phyloP scores from a whole-genome alignment of 2,329 filamentous ascomycete species.

The Colletotrichum lini region DNA sequence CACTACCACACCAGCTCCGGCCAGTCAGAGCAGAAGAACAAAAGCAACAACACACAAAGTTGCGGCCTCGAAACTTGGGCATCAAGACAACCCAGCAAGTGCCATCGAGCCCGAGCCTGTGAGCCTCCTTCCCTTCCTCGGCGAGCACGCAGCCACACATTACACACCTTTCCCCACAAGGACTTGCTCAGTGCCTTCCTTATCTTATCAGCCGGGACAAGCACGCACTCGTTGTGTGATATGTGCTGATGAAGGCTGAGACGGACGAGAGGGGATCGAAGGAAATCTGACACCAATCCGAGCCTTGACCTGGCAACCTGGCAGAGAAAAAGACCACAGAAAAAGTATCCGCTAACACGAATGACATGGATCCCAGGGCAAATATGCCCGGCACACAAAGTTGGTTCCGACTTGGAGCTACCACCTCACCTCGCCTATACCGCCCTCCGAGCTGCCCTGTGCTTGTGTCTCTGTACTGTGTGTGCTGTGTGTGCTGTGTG shows the following conservation, averaged over 20 bases:
- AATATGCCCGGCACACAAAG: slow-evolving; percentile 37
- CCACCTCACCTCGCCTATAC: slow-evolving; percentile 1
- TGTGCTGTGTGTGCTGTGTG: background rate
- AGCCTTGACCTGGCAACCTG: slow-evolving; percentile 14
- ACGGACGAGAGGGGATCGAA: slow-evolving; percentile 7
- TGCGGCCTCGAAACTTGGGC: slow-evolving; percentile 18
- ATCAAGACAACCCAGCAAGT: slow-evolving; percentile 11
- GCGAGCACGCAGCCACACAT: slow-evolving; percentile 1
- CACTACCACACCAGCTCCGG: background rate
- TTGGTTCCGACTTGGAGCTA: slow-evolving; percentile 17
- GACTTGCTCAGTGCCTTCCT: background rate
- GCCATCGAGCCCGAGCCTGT: background rate
- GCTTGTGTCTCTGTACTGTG: background rate
- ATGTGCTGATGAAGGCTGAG: background rate
- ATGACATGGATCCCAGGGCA: slow-evolving; percentile 41
- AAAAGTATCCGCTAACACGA: slow-evolving; percentile 37
- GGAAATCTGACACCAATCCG: slow-evolving; percentile 34
- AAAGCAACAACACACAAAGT: slow-evolving; percentile 5
- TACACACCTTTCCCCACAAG: background rate
- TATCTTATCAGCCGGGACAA: slow-evolving; percentile 16
- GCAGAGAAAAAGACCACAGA: background rate
- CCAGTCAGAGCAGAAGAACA: slow-evolving; percentile 11
- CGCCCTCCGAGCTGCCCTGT: slow-evolving; percentile 2
- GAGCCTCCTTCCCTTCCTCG: slow-evolving; percentile 3
- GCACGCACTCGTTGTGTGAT: background rate